Evolutionary conservation across 2,329 filamentous ascomycete genomes (phyloP).

Genomic region (Aaosphaeria pasadenensis): DNA sequence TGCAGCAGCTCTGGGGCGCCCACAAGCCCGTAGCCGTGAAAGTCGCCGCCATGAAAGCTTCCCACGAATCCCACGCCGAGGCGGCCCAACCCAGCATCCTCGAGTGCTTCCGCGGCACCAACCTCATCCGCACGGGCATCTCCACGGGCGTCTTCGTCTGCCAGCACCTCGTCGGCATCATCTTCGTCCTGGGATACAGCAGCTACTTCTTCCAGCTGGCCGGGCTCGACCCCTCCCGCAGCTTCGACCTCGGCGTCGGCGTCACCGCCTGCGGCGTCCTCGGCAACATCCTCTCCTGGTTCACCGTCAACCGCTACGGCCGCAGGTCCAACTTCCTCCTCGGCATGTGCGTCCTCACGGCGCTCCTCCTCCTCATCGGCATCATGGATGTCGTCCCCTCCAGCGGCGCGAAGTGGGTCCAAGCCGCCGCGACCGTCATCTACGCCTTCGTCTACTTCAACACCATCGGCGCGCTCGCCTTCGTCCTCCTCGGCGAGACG

Average conservation of each 20-base stretch:
- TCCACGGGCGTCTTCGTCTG: conserved; percentile 46
- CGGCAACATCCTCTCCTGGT: conserved; percentile 72
- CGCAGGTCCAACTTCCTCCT: conserved; percentile 71
- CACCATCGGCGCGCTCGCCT: conserved; percentile 81
- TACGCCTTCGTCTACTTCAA: conserved; percentile 71
- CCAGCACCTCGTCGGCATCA: conserved; percentile 36
- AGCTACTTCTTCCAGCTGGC: conserved; percentile 45
- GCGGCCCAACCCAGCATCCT: conserved; percentile 59
- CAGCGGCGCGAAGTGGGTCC: conserved; percentile 55
- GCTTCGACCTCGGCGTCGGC: conserved; percentile 46
- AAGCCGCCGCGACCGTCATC: conserved; percentile 28
- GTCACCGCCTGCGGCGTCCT: conserved; percentile 65
- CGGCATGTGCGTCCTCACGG: conserved; percentile 55
- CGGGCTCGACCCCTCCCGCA: conserved; percentile 34
- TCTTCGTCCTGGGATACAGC: conserved; percentile 44
- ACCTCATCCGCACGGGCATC: conserved; percentile 73
- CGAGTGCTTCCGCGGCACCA: conserved; percentile 76
- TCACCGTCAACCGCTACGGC: conserved; percentile 69
- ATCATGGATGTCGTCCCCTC: conserved; percentile 40
- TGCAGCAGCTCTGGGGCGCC: conserved; percentile 59
- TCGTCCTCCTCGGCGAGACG: conserved; percentile 78
- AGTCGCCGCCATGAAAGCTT: conserved; percentile 59
- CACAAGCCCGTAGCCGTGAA: conserved; percentile 35
- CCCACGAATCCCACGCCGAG: conserved; percentile 76
- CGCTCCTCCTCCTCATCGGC: conserved; percentile 65